Conservation (phyloP, 2,329 filamentous ascomycete genomes). For the Arthrobotrys sinensis region DNA sequence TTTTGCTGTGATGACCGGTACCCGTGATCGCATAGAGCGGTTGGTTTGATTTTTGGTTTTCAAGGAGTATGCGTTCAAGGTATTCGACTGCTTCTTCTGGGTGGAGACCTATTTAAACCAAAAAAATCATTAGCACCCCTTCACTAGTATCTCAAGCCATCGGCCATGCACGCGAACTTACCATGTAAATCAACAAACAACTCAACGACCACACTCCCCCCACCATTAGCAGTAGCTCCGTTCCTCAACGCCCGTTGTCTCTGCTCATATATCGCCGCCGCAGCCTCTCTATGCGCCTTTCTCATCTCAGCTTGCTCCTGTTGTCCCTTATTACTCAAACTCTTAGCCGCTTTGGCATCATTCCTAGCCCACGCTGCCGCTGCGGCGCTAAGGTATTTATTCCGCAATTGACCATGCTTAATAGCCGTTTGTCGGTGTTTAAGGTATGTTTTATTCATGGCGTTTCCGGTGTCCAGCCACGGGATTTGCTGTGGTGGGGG, state of each 20-base stretch:
- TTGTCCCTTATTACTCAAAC: constrained; percentile 91
- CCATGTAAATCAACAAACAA: constrained; percentile 94
- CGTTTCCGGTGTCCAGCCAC: constrained; percentile 94
- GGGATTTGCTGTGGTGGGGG: constrained; percentile 91
- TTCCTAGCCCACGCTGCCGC: constrained; percentile 99
- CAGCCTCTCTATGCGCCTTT: constrained; percentile 94
- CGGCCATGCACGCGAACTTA: constrained; percentile 52
- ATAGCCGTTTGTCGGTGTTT: constrained; percentile 96
- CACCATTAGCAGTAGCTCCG: constrained; percentile 56
- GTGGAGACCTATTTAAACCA: constrained; percentile 76
- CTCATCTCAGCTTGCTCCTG: constrained; percentile 98
- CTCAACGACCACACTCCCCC: constrained; percentile 73
- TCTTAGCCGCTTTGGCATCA: constrained; percentile 95
- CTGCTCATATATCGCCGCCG: constrained; percentile 90
- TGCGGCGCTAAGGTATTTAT: constrained; percentile 91
- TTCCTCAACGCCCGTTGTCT: constrained; percentile 77
- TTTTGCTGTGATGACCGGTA: constrained; percentile 97
- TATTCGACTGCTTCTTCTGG: constrained; percentile 97
- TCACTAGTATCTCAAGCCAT: background rate
- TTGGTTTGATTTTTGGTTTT: constrained; percentile 80
- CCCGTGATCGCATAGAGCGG: constrained; percentile 97
- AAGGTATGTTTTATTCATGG: constrained; percentile 92
- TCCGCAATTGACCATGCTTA: constrained; percentile 94
- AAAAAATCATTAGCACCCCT: constrained; percentile 17
- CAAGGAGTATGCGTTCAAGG: constrained; percentile 86